Percentiles rank a stretch among this genome's conserved stretches.
Conservation (phyloP, 495 filamentous ascomycete species). For the Penicillium crystallinum region DNA sequence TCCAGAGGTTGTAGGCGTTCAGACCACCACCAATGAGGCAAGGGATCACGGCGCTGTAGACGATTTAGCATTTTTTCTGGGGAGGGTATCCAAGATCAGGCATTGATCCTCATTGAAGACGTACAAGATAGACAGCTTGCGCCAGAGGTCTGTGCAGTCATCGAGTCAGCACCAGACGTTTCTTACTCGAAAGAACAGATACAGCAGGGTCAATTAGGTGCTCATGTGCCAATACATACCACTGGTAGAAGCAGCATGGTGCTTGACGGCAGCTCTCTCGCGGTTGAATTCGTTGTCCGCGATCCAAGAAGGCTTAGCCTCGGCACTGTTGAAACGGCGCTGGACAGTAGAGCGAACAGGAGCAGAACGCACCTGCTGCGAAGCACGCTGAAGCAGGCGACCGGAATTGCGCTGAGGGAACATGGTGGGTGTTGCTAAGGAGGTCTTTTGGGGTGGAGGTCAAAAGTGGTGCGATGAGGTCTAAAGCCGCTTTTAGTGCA, state of each 20-base stretch:
- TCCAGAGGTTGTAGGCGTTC: slow-evolving; percentile 88
- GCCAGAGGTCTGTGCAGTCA: slow-evolving; percentile 70
- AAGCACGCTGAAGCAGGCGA: slow-evolving; percentile 54
- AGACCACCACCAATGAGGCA: slow-evolving; percentile 59
- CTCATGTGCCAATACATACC: slow-evolving; percentile 49
- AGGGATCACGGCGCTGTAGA: slow-evolving; percentile 60
- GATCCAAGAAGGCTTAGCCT: slow-evolving; percentile 43
- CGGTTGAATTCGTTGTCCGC: slow-evolving; percentile 82
- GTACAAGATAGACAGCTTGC: slow-evolving; percentile 90
- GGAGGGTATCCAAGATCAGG: background rate
- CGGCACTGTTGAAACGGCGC: slow-evolving; percentile 64
- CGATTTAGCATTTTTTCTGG: slow-evolving; percentile 9
- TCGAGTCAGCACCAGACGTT: slow-evolving; percentile 28
- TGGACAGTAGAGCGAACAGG: slow-evolving; percentile 54
- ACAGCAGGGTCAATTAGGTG: background rate
- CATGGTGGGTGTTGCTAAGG: slow-evolving; percentile 44
- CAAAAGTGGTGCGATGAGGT: slow-evolving; percentile 30
- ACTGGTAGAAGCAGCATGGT: slow-evolving; percentile 73
- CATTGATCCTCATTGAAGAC: slow-evolving; percentile 18
- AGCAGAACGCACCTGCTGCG: slow-evolving; percentile 49
- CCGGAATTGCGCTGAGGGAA: slow-evolving; percentile 56
- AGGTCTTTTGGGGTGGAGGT: slow-evolving; percentile 16
- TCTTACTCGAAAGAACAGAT: background rate
- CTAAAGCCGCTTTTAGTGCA: slow-evolving; percentile 36
- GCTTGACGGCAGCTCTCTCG: slow-evolving; percentile 77